phyloP scores from a whole-genome alignment of 345 rosid genomes.

The Punica granatum region DNA sequence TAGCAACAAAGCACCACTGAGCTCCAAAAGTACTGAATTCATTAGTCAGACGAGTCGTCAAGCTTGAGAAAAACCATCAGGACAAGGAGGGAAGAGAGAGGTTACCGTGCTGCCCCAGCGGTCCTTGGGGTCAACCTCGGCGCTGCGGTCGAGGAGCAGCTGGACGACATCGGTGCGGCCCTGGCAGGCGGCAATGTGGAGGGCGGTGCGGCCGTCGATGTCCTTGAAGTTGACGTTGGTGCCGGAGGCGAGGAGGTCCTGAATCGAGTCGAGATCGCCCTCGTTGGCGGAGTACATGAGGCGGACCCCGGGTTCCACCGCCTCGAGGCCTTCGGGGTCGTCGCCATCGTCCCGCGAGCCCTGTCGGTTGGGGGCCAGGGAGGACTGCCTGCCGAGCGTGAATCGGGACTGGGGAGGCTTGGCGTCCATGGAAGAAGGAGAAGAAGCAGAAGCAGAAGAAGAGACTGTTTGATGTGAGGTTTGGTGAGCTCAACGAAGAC shows the following conservation, averaged over 20 bases:
- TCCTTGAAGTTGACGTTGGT: conserved; percentile 58
- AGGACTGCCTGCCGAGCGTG: conserved; percentile 53
- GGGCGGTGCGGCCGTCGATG: conserved; percentile 66
- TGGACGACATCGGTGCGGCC: conserved; percentile 58
- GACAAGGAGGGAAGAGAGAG: conserved; percentile 2
- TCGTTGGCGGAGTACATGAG: conserved; percentile 73
- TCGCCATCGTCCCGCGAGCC: background rate
- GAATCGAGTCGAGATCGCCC: conserved; percentile 63
- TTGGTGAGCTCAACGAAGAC: background rate
- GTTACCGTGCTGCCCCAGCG: conserved; percentile 98
- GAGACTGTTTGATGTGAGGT: no score
- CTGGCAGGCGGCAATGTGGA: conserved; percentile 74
- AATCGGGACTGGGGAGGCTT: conserved; percentile 22
- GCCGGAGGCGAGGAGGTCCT: conserved; percentile 53
- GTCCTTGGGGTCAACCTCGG: conserved; percentile 57
- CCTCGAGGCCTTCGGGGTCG: conserved; percentile 11
- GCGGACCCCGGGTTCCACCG: conserved; percentile 50
- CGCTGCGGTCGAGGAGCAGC: conserved; percentile 52
- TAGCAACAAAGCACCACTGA: background rate
- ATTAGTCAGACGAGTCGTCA: background rate
- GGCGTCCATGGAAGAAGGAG: conserved; percentile 9
- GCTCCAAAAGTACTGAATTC: background rate
- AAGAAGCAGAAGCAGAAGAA: background rate
- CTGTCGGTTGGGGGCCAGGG: conserved; percentile 44
- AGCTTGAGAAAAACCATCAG: conserved; percentile 18